Evolutionary conservation across 305 asterid species (phyloP), one percentile per base, ranked within the genome.

Genomic region (Petunia hybrid): DNA sequence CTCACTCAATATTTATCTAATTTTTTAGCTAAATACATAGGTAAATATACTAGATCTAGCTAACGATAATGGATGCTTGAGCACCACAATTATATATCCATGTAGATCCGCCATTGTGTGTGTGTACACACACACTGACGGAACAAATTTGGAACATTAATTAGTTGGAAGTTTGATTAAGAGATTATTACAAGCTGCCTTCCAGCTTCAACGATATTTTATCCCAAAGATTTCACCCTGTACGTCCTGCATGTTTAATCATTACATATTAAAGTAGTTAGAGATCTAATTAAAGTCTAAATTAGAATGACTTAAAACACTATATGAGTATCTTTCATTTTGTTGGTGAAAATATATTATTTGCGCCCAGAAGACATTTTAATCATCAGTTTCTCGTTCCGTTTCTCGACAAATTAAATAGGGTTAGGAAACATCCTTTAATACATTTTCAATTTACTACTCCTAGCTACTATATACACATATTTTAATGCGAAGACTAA

Each of bases 131-230:
- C 31, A 22, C 31, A 22, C 31, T 22, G 31, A 22, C 31, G 31
- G 31, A 22, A 22, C 31, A 22, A 22, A 22, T 71, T 80, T 74
- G 7, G 1, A 66, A 55, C 78, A 41, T 55, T 8, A 9, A 16
- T 39, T 75, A 42, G 31, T 76, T 62, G 45, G 43, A 82, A 22
- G 51, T 61, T 22, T 48, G 12, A 42, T 61, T 70, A 1, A 31
- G 38, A 73, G 78, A 57, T 5, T 68, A 46, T 42, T 78, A 61
- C 73, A 7, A 77, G 64, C 65, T 81, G 80, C n/a, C 63, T 38
- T 81, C 9, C 59, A 45, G 7, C 46, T 61, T 83, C 60, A 48
- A 70, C 6, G n/a, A 31, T 70, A 70, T 70, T 70, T 70, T 16
- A 8, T 16, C 2, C 4, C 9, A 6, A 10, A 51, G n/a, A 14